Evolutionary conservation across 805 yeast genomes (phyloP).

Genomic region (Zygoascus biomembranicola): DNA sequence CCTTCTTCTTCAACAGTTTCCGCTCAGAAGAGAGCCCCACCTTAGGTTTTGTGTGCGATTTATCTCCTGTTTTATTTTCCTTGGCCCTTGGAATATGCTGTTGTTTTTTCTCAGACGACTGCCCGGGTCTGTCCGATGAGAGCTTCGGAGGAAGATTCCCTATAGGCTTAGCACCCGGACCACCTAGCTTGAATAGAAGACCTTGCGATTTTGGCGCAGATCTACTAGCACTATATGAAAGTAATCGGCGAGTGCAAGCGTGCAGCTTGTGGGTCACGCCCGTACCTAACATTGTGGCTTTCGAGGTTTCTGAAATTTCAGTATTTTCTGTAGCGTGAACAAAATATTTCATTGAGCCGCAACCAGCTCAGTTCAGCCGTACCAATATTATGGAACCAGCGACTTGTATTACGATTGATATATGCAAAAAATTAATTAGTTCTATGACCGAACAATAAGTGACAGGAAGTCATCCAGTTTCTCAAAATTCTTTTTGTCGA

Average conservation of each 20-base stretch:
- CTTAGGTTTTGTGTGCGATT: neutral
- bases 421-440: neutral
- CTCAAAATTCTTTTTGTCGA: slow-evolving; percentile 57
- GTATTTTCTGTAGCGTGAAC: neutral
- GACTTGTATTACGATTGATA: neutral
- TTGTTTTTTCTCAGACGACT: neutral
- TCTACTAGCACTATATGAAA: neutral
- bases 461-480: slow-evolving; percentile 48
- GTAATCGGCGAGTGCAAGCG: neutral
- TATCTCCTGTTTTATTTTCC: too few species aligned
- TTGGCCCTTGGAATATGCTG: neutral
- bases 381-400: too few species aligned
- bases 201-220: neutral
- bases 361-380: neutral
- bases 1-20: neutral
- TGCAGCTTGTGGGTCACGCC: neutral
- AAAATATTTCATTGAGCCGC: neutral
- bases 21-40: neutral
- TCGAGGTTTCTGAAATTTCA: neutral
- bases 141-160: neutral
- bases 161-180: neutral
- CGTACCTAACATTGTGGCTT: neutral
- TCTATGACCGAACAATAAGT: neutral
- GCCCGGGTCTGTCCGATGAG: neutral
- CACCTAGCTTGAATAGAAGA: neutral